These are phyloP conservation scores for Apiospora arundinis DNA, from an alignment of 2,329 filamentous ascomycete genomes.

Conservation along the genomic window DNA sequence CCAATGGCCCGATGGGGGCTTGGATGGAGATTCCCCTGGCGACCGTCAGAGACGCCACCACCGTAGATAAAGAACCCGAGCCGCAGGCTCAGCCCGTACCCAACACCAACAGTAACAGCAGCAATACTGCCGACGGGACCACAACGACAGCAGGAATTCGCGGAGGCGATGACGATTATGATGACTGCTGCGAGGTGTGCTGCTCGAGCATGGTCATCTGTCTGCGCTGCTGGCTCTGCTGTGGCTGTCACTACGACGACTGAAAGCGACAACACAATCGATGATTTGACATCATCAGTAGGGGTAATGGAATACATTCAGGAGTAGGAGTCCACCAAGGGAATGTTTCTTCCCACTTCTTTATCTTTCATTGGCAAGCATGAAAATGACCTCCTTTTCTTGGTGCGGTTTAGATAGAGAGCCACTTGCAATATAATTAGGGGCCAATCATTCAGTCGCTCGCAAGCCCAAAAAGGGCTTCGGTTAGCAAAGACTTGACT, in stretches of 20 bases:
- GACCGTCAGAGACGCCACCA: not conserved
- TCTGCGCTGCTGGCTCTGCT: constrained; percentile 10
- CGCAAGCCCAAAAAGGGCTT: not conserved
- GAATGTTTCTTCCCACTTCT: too few relatives aligned
- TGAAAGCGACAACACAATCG: not conserved
- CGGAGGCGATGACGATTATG: not conserved
- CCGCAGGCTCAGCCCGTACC: not conserved
- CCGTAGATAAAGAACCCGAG: not conserved
- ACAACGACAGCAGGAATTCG: not conserved
- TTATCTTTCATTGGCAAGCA: not conserved
- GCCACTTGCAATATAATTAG: not conserved
- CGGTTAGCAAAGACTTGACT: not conserved
- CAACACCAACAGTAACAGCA: not conserved
- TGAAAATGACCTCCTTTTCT: not conserved
- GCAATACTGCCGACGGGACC: not conserved
- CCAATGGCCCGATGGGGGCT: not conserved
- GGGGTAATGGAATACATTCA: too few relatives aligned
- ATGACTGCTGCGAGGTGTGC: constrained; percentile 4
- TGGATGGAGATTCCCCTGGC: not conserved
- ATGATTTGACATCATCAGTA: too few relatives aligned
- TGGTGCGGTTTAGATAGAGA: not conserved
- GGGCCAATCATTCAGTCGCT: not conserved
- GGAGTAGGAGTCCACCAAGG: too few relatives aligned
- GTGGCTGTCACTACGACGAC: constrained; percentile 3
- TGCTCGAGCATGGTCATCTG: constrained; percentile 15